phyloP scores from a whole-genome alignment of 2,329 filamentous ascomycete species.

The Emydomyces testavorans region DNA sequence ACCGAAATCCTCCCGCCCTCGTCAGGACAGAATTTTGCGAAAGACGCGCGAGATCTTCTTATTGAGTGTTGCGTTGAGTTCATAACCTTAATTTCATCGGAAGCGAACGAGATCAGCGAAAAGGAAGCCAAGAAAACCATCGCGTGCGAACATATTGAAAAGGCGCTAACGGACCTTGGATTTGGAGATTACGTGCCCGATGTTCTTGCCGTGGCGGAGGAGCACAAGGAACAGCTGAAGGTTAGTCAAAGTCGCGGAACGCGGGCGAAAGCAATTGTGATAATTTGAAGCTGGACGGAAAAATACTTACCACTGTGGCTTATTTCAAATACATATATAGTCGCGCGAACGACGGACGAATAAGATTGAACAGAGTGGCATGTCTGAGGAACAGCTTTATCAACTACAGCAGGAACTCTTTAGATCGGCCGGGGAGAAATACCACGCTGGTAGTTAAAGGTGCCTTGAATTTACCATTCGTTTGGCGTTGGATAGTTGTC shows the following conservation, averaged over 20 bases:
- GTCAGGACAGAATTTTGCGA: slow-evolving; percentile 73
- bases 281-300: slow-evolving; percentile 11
- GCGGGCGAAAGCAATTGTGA: not conserved
- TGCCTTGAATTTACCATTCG: not conserved
- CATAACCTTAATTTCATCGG: slow-evolving; percentile 94
- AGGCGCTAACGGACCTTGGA: slow-evolving; percentile 81
- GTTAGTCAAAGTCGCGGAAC: slow-evolving; percentile 38
- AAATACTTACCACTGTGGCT: slow-evolving; percentile 14
- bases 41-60: slow-evolving; percentile 85
- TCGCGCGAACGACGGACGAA: slow-evolving; percentile 93
- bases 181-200: slow-evolving; percentile 87
- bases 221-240: slow-evolving; percentile 89
- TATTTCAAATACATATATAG: slow-evolving; percentile 43
- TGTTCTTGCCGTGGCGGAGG: slow-evolving; percentile 72
- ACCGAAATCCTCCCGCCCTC: slow-evolving; percentile 77
- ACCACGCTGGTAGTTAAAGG: slow-evolving; percentile 39
- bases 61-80: slow-evolving; percentile 99
- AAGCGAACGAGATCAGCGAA: slow-evolving; percentile 97
- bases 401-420: slow-evolving; percentile 87
- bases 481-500: not conserved
- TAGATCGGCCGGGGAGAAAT: slow-evolving; percentile 63
- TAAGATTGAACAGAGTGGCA: slow-evolving; percentile 88
- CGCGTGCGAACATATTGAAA: slow-evolving; percentile 93
- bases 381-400: slow-evolving; percentile 81
- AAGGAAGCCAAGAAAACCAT: slow-evolving; percentile 99